Evolutionary conservation across 768 basidiomycete genomes (phyloP).

Genomic region (Antrodiella citrinella): DNA sequence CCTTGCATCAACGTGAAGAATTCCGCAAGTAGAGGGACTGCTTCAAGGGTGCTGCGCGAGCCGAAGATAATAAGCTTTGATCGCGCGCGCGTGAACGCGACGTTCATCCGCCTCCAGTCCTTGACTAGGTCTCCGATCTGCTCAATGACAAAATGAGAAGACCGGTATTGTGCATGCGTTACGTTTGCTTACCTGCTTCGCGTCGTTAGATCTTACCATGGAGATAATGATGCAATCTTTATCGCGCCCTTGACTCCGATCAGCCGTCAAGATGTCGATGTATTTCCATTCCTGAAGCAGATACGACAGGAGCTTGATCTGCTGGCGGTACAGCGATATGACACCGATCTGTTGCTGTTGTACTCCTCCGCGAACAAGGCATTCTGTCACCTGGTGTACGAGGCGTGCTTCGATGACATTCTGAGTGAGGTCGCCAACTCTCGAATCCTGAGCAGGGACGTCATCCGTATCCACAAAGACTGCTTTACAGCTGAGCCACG

Average conservation of each 20-base stretch:
- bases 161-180: neutral
- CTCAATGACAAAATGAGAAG: neutral
- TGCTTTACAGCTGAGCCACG: slow-evolving; percentile 59
- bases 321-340: slow-evolving; percentile 90
- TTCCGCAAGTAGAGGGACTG: slow-evolving; percentile 51
- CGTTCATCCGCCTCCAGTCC: slow-evolving; percentile 96
- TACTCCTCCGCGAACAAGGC: slow-evolving; percentile 60
- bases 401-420: slow-evolving; percentile 75
- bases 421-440: slow-evolving; percentile 83
- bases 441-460: slow-evolving; percentile 71
- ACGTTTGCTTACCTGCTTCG: slow-evolving; percentile 52
- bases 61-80: slow-evolving; percentile 90
- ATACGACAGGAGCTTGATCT: slow-evolving; percentile 80
- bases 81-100: slow-evolving; percentile 89
- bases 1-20: slow-evolving; percentile 75
- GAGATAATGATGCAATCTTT: slow-evolving; percentile 94
- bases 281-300: slow-evolving; percentile 45
- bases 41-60: slow-evolving; percentile 67
- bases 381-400: slow-evolving; percentile 59
- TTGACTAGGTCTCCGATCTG: slow-evolving; percentile 89
- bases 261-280: slow-evolving; percentile 86
- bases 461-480: slow-evolving; percentile 92
- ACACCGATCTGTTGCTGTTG: slow-evolving; percentile 69
- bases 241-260: slow-evolving; percentile 90
- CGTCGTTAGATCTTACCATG: slow-evolving; percentile 82